Evolutionary conservation across 352 stramenopile genomes (phyloP).

Genomic region (Blastocystis sp.): DNA sequence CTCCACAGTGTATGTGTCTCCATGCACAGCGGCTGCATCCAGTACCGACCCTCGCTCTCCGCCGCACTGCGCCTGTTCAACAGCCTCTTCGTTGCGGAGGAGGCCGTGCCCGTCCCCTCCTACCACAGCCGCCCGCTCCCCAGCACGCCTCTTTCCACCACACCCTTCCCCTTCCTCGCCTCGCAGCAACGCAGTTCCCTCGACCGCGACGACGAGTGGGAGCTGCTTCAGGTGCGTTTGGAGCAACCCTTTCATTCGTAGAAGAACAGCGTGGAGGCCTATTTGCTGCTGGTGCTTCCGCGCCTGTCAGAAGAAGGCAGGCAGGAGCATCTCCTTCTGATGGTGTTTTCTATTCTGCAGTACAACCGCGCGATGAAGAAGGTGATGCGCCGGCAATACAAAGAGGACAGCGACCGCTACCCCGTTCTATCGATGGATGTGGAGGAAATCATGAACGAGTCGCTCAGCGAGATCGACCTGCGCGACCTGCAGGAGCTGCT

Average conservation of each 20-base stretch:
- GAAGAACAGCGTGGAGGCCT: neutral
- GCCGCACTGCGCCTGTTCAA: neutral
- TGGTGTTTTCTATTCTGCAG: neutral
- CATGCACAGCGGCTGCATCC: neutral
- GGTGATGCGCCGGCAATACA: neutral
- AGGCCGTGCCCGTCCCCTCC: neutral
- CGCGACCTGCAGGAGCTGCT: slow-evolving; percentile 15
- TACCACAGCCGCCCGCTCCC: neutral
- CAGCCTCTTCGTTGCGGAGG: neutral
- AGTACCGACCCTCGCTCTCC: neutral
- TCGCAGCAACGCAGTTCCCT: neutral
- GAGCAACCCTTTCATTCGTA: neutral
- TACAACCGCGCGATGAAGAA: slow-evolving; percentile 30
- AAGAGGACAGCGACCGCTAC: neutral
- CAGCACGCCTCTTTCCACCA: neutral
- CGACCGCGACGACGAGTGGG: neutral
- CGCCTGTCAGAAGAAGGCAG: neutral
- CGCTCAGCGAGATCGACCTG: neutral
- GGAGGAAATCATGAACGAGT: slow-evolving; percentile 42
- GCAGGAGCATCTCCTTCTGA: neutral
- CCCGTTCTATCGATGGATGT: slow-evolving; percentile 14
- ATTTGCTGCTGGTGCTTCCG: neutral
- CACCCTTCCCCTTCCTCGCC: neutral
- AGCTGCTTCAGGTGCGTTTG: neutral
- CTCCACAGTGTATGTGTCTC: neutral